Conservation (phyloP, 2,329 filamentous ascomycete species). For the Trichoderma citrinoviride region DNA sequence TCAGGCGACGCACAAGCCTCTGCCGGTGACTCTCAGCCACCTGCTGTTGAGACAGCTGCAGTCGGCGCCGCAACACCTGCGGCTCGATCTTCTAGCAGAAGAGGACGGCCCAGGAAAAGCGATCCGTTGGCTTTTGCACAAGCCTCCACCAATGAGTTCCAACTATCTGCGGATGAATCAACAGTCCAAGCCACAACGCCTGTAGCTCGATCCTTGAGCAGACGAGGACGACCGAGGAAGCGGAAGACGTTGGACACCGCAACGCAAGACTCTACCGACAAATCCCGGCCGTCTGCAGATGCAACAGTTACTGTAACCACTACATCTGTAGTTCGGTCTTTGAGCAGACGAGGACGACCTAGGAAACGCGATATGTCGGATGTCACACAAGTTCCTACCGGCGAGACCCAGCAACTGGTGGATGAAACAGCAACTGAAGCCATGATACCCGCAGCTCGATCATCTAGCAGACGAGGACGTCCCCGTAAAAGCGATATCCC, state of each 20-base stretch:
- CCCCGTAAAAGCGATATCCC: too few relatives aligned
- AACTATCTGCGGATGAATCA: background rate
- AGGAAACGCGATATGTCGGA: background rate
- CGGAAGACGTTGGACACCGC: background rate
- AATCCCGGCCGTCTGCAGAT: background rate
- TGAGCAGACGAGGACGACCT: too few relatives aligned
- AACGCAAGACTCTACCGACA: background rate
- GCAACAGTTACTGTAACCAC: too few relatives aligned
- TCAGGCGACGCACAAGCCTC: background rate
- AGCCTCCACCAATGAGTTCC: background rate
- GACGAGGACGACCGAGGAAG: background rate
- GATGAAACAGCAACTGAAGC: background rate
- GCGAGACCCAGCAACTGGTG: background rate
- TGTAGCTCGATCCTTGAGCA: background rate
- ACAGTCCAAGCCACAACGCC: background rate
- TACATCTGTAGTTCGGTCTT: too few relatives aligned
- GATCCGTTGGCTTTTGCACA: background rate
- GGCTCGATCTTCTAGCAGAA: background rate
- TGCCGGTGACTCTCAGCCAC: background rate
- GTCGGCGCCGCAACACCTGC: background rate
- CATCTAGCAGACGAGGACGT: too few relatives aligned
- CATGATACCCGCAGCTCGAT: too few relatives aligned
- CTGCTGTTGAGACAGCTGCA: background rate
- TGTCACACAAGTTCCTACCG: background rate
- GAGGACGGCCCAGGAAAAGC: background rate